A percentile compares a stretch with the other conserved stretches of the same genome.
These are phyloP conservation scores for Insectozyma bohioensis DNA, from an alignment of 1,139 yeast genomes.

Conservation along the genomic window DNA sequence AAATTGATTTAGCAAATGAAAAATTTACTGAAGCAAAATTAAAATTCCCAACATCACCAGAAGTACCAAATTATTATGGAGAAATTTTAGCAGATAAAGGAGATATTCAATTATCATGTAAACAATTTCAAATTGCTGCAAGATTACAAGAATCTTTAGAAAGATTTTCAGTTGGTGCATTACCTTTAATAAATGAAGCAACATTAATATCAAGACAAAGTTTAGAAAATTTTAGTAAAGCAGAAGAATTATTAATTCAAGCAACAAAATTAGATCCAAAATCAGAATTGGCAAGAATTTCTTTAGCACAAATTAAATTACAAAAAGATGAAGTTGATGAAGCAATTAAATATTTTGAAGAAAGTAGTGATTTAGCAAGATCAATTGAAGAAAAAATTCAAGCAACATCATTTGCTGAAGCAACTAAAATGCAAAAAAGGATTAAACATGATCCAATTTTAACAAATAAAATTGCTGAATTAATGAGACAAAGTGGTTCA, in stretches of 20 bases:
- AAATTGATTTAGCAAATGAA: slow-evolving; percentile 57
- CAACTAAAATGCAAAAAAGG: slow-evolving; percentile 77
- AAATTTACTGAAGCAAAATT: slow-evolving; percentile 72
- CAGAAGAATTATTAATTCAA: slow-evolving; percentile 65
- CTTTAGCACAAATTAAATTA: slow-evolving; percentile 86
- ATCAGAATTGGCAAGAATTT: slow-evolving; percentile 84
- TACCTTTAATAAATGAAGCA: slow-evolving; percentile 91
- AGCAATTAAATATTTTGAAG: slow-evolving; percentile 80
- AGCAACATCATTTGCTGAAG: slow-evolving; percentile 91
- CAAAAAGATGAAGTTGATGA: slow-evolving; percentile 81
- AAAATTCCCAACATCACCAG: slow-evolving; percentile 84
- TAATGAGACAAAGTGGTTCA: slow-evolving; percentile 35
- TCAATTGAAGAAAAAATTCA: slow-evolving; percentile 84
- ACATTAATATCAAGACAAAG: slow-evolving; percentile 64
- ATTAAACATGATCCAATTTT: slow-evolving; percentile 67
- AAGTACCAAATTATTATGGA: slow-evolving; percentile 93
- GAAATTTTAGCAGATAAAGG: slow-evolving; percentile 87
- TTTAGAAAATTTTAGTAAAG: slow-evolving; percentile 54
- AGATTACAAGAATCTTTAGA: slow-evolving; percentile 73
- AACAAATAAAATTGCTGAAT: slow-evolving; percentile 44
- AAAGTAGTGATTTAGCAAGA: slow-evolving; percentile 80
- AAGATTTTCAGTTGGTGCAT: slow-evolving; percentile 70
- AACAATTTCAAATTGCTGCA: slow-evolving; percentile 85
- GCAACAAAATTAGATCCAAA: slow-evolving; percentile 86
- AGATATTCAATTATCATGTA: slow-evolving; percentile 68